phyloP scores from a whole-genome alignment of 768 basidiomycete genomes.

The Boletus subparvulus region DNA sequence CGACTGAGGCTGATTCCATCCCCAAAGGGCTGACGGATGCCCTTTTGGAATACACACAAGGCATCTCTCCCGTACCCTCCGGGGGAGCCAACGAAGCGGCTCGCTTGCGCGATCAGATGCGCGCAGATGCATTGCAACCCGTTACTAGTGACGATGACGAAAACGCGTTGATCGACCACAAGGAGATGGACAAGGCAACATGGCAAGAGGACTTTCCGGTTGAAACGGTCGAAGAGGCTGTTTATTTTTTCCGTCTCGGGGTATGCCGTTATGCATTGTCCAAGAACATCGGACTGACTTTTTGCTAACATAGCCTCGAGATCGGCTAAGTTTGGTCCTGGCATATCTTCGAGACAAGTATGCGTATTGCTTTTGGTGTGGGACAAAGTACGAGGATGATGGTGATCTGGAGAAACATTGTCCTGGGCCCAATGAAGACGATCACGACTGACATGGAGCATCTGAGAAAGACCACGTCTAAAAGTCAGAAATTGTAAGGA shows the following conservation, averaged over 20 bases:
- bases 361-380: conserved; percentile 88
- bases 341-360: conserved; percentile 71
- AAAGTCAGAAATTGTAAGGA: conserved; percentile 10
- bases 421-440: conserved; percentile 75
- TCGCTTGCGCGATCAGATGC: conserved; percentile 74
- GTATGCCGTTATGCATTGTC: conserved; percentile 36
- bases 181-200: conserved; percentile 17
- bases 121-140: conserved; percentile 65
- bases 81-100: conserved; percentile 30
- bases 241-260: conserved; percentile 64
- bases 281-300: conserved; percentile 11
- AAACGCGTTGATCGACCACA: conserved; percentile 25
- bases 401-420: conserved; percentile 65
- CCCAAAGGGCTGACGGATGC: conserved; percentile 64
- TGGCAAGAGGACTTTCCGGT: conserved; percentile 42
- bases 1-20: conserved; percentile 60
- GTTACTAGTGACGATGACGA: conserved; percentile 37
- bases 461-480: neutral
- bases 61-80: conserved; percentile 3
- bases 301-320: conserved; percentile 54
- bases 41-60: conserved; percentile 42
- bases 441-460: conserved; percentile 61
- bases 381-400: conserved; percentile 62
- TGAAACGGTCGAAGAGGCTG: conserved; percentile 65
- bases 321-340: conserved; percentile 66